Evolutionary conservation across 768 basidiomycete species (phyloP), one percentile per base, ranked within the genome.

Genomic region (Naematelia encephala): DNA sequence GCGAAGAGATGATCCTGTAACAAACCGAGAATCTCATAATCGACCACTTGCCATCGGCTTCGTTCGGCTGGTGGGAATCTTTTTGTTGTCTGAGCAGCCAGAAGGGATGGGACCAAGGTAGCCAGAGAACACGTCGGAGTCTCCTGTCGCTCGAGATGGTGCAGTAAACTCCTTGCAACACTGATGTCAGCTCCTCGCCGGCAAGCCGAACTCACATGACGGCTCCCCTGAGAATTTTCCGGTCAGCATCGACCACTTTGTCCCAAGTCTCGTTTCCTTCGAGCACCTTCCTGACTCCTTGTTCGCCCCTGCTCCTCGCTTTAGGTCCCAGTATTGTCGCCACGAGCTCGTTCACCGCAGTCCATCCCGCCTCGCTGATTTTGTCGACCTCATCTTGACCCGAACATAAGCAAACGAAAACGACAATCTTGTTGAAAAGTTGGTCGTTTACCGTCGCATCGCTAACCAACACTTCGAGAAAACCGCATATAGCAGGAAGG

Each of bases 31-130:
- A 78, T 64, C 22, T 74, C 70, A 14, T 56, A 54, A 46, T 78
- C 77, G 10, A 78, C 73, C 42, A 64, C 57, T 30, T 69, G 57
- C 75, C 73, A 76, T 3, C 52, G 51, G 2, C 54, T 53, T 22
- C 66, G 53, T 19, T 63, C 55, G 1, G 60, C 47, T 14, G 54
- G 50, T 16, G 44, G 23, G 34, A 62, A 67, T 12, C 72, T 63
- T 22, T 54, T 57, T 1, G 62, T 57, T 0, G 68, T 63, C 28
- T 69, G 61, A 5, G 72, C 68, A n/a, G 67, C 63, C 12, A 63
- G 51, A 2, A 77, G 56, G 1, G 70, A 70, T 0, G 70, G 72
- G 0, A 59, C 51, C 14, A 75, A 56, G 14, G 70, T 66, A 1
- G 69, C 53, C 13, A 77, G 54, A 3, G 60, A 28, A 27, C 59